Evolutionary conservation across 352 stramenopile species (phyloP).

Genomic region (Phytophthora idaei): DNA sequence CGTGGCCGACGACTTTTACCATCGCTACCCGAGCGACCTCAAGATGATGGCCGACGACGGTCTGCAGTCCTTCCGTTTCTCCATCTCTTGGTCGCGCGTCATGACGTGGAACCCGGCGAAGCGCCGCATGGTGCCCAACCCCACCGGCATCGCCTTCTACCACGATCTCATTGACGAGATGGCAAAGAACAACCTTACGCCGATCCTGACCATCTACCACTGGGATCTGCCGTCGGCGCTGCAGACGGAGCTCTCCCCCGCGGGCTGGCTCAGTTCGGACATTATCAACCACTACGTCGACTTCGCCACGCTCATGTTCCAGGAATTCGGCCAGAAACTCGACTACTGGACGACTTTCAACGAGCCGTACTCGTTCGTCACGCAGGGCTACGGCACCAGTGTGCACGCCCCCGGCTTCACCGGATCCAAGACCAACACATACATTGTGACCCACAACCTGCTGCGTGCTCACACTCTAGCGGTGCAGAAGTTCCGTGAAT

Average conservation of each 20-base stretch:
- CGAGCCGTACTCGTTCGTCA: conserved; percentile 3
- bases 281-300: neutral
- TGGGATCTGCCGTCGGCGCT: conserved; percentile 1
- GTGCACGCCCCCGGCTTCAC: conserved; percentile 4
- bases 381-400: neutral
- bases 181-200: neutral
- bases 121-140: conserved; percentile 4
- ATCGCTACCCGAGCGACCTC: conserved; percentile 1
- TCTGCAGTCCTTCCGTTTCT: conserved; percentile 3
- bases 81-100: conserved; percentile 1
- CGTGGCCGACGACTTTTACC: conserved; percentile 2
- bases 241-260: conserved; percentile 3
- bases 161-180: conserved; percentile 3
- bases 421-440: neutral
- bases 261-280: conserved; percentile 1
- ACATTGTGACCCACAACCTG: conserved; percentile 4
- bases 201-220: conserved; percentile 3
- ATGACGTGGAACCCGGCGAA: conserved; percentile 3
- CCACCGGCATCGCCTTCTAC: neutral
- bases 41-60: conserved; percentile 5
- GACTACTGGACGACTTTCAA: conserved; percentile 5
- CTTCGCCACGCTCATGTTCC: conserved; percentile 1
- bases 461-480: neutral
- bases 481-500: conserved; percentile 1
- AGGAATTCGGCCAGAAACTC: conserved; percentile 2